A percentile compares a stretch with the other conserved stretches of the same genome.
Evolutionary conservation across 176 grass and related monocot genomes (phyloP).

Genomic region (Themeda triandra): DNA sequence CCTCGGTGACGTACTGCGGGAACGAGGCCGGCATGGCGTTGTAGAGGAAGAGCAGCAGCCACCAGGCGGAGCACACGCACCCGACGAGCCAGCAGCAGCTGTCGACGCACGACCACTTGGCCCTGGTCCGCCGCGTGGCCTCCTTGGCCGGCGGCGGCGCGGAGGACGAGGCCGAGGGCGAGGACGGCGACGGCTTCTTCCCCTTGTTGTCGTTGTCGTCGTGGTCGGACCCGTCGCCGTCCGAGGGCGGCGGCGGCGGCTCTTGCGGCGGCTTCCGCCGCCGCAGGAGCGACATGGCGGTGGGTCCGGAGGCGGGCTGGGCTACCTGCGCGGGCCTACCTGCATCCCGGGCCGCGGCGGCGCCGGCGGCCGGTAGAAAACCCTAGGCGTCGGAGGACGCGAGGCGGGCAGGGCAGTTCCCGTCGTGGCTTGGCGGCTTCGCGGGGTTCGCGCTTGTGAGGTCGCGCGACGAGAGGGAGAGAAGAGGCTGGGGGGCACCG

Average conservation of each 20-base stretch:
- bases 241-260: constrained; percentile 28
- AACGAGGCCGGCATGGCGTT: constrained; percentile 98
- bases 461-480: constrained; percentile 9
- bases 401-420: background rate
- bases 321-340: constrained; percentile 33
- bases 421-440: constrained; percentile 19
- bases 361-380: background rate
- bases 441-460: constrained; percentile 29
- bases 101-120: constrained; percentile 76
- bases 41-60: constrained; percentile 91
- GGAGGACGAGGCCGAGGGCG: background rate
- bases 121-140: constrained; percentile 24
- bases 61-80: constrained; percentile 90
- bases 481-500: constrained; percentile 10
- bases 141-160: constrained; percentile 26
- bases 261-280: constrained; percentile 49
- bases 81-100: constrained; percentile 92
- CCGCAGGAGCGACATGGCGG: constrained; percentile 71
- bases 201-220: constrained; percentile 31
- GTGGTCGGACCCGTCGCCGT: constrained; percentile 32
- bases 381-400: constrained; percentile 35
- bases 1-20: constrained; percentile 94
- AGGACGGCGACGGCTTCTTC: constrained; percentile 15
- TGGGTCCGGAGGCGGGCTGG: background rate
- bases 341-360: constrained; percentile 25